phyloP scores from a whole-genome alignment of 2,329 filamentous ascomycete genomes.

The Xylaria sp. region DNA sequence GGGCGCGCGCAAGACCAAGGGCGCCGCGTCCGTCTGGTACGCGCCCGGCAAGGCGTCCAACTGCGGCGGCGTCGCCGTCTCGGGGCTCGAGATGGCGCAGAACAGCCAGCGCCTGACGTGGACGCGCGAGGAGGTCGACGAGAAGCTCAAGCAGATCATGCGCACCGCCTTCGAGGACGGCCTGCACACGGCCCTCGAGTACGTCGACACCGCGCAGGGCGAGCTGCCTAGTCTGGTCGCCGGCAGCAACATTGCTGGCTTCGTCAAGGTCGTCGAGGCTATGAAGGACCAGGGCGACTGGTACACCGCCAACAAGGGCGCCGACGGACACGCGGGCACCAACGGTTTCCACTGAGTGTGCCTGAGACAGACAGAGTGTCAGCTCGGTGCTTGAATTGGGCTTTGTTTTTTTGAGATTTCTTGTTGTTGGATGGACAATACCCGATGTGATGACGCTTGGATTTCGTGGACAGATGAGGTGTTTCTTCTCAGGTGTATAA shows the following conservation, averaged over 20 bases:
- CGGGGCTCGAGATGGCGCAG: slow-evolving; percentile 98
- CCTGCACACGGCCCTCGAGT: slow-evolving; percentile 86
- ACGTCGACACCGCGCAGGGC: slow-evolving; percentile 69
- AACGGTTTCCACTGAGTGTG: not conserved
- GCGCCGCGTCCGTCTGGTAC: slow-evolving; percentile 82
- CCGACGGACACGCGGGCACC: not conserved
- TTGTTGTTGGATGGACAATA: not conserved
- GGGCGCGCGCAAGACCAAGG: slow-evolving; percentile 71
- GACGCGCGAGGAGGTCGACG: slow-evolving; percentile 88
- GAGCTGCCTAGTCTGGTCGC: slow-evolving; percentile 90
- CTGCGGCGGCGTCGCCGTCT: slow-evolving; percentile 95
- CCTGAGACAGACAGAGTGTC: not conserved
- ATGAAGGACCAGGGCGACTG: slow-evolving; percentile 98
- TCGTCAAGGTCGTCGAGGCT: slow-evolving; percentile 91
- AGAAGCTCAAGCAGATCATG: slow-evolving; percentile 93
- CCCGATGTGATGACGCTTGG: not conserved
- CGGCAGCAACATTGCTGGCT: slow-evolving; percentile 96
- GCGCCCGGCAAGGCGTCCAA: slow-evolving; percentile 97
- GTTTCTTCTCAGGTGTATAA: slow-evolving; percentile 1
- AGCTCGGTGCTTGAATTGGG: no score
- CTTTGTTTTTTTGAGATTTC: no score
- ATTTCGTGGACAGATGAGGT: not conserved
- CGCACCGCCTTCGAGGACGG: slow-evolving; percentile 90
- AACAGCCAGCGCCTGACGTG: slow-evolving; percentile 86
- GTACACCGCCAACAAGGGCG: slow-evolving; percentile 63